Conservation (phyloP, 768 basidiomycete genomes). For the Leccinum boreale region DNA sequence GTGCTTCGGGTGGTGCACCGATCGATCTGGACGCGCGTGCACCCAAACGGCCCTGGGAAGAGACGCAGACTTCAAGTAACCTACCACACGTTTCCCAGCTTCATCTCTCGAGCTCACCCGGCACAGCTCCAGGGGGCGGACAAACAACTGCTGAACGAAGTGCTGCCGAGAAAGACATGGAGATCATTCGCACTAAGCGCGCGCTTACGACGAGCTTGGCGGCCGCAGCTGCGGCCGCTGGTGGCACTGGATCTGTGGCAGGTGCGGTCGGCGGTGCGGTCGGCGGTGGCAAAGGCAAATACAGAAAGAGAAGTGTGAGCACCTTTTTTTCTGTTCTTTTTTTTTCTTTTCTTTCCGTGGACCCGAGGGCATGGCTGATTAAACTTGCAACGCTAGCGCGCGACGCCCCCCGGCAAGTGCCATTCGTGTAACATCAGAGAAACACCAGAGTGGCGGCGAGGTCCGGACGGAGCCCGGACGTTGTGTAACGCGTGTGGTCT, state of each 20-base stretch:
- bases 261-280: constrained; percentile 22
- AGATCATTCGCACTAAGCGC: constrained; percentile 76
- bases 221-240: constrained; percentile 39
- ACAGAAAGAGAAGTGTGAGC: constrained; percentile 82
- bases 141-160: constrained; percentile 44
- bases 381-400: constrained; percentile 52
- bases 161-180: constrained; percentile 82
- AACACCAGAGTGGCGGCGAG: constrained; percentile 86
- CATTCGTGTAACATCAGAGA: constrained; percentile 86
- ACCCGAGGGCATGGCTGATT: constrained; percentile 14
- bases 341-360: neutral
- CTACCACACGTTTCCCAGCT: constrained; percentile 25
- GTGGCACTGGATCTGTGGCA: constrained; percentile 34
- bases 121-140: constrained; percentile 12
- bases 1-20: constrained; percentile 18
- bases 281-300: constrained; percentile 61
- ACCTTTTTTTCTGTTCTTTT: neutral
- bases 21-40: constrained; percentile 42
- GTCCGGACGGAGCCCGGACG: constrained; percentile 81
- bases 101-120: constrained; percentile 20
- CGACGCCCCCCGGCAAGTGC: constrained; percentile 82
- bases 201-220: constrained; percentile 65
- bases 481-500: constrained; percentile 84
- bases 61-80: constrained; percentile 30
- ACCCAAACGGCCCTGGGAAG: constrained; percentile 81